phyloP scores from a whole-genome alignment of 1,284 basidiomycete genomes.

The Macrocybe sp. region DNA sequence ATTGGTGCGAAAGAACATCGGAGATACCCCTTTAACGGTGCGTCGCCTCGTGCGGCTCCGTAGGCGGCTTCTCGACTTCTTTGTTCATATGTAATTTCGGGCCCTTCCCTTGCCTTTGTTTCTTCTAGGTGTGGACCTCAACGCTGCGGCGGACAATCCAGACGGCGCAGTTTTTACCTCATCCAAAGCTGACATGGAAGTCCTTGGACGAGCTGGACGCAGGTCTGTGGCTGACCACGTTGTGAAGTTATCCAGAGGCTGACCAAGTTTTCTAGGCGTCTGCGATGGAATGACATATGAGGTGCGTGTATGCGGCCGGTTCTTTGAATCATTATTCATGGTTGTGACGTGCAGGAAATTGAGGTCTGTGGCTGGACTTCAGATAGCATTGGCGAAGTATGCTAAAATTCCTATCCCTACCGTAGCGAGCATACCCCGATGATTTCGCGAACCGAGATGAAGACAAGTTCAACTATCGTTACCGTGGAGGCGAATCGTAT shows the following conservation, averaged over 20 bases:
- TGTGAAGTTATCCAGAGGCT: background rate
- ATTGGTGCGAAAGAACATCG: slow-evolving; percentile 88
- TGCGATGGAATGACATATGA: slow-evolving; percentile 99
- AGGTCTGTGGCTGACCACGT: slow-evolving; percentile 18
- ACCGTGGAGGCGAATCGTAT: slow-evolving; percentile 93
- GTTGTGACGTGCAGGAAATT: slow-evolving; percentile 60
- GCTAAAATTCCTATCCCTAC: background rate
- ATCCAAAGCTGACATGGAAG: slow-evolving; percentile 97
- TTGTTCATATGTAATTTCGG: background rate
- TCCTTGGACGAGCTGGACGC: slow-evolving; percentile 97
- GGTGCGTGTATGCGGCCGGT: slow-evolving; percentile 16
- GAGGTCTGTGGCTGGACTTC: slow-evolving; percentile 47
- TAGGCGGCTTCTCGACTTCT: too few species aligned
- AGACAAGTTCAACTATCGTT: slow-evolving; percentile 99
- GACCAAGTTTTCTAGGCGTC: slow-evolving; percentile 54
- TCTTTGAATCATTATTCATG: background rate
- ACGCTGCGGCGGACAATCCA: slow-evolving; percentile 92
- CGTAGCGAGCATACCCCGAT: slow-evolving; percentile 89
- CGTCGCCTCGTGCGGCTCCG: slow-evolving; percentile 17
- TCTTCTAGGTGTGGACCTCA: slow-evolving; percentile 88
- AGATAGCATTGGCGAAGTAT: background rate
- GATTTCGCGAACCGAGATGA: slow-evolving; percentile 99
- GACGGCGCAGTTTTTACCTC: slow-evolving; percentile 80
- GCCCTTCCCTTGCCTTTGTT: slow-evolving; percentile 3
- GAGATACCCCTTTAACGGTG: slow-evolving; percentile 83